These are phyloP conservation scores for Tolypocladium paradoxum DNA, from an alignment of 2,329 filamentous ascomycete genomes.

Conservation along the genomic window DNA sequence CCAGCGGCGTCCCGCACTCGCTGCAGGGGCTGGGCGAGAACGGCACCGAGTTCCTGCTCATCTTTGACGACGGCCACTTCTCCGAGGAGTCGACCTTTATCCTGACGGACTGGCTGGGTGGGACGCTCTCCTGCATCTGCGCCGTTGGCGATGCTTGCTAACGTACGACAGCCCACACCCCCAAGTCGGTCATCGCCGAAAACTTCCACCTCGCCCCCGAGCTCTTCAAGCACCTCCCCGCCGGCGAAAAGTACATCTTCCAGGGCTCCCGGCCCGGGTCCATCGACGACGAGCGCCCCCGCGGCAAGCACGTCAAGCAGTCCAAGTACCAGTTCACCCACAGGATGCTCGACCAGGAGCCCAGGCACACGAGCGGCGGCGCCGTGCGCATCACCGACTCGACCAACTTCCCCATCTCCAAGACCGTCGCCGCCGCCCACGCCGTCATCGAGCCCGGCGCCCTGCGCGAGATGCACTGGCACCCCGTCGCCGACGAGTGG, in stretches of 20 bases:
- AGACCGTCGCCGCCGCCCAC: constrained; percentile 62
- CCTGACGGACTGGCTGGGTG: constrained; percentile 61
- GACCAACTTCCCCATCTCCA: constrained; percentile 64
- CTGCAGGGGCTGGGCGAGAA: constrained; percentile 60
- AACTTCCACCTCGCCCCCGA: constrained; percentile 66
- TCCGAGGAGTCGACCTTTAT: constrained; percentile 59
- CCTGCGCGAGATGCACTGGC: constrained; percentile 75
- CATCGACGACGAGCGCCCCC: constrained; percentile 55
- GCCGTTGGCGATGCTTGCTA: background rate
- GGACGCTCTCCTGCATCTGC: fast-evolving
- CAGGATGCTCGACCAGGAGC: constrained; percentile 59
- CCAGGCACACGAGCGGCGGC: constrained; percentile 56
- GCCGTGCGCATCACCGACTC: constrained; percentile 65
- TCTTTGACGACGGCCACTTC: constrained; percentile 39
- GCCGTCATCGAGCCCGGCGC: constrained; percentile 61
- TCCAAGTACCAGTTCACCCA: constrained; percentile 61
- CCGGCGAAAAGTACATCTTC: constrained; percentile 68
- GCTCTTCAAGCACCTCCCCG: constrained; percentile 57
- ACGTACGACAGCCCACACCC: constrained; percentile 45
- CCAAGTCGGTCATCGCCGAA: constrained; percentile 59
- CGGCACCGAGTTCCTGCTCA: constrained; percentile 39
- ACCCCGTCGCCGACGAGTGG: constrained; percentile 71
- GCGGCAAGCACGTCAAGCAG: constrained; percentile 49
- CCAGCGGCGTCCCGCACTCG: constrained; percentile 65
- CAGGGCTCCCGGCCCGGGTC: constrained; percentile 53